Evolutionary conservation across 2,329 filamentous ascomycete species (phyloP).

Genomic region (Orbilia quercus): DNA sequence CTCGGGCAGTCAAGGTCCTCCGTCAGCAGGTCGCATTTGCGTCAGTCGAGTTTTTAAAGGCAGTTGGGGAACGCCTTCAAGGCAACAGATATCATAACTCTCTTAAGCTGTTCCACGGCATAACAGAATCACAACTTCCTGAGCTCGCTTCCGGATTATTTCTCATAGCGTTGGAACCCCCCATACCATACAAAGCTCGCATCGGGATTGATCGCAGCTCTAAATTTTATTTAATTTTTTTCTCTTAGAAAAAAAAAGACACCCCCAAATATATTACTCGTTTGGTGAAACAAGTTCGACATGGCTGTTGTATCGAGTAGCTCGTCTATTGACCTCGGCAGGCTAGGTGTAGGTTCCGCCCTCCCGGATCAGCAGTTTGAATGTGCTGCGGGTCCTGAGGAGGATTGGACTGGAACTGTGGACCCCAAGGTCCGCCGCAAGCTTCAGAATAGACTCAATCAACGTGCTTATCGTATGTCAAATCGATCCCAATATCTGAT

Average conservation of each 20-base stretch:
- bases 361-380: conserved; percentile 54
- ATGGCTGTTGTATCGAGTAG: conserved; percentile 54
- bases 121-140: conserved; percentile 18
- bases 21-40: conserved; percentile 55
- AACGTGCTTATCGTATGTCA: conserved; percentile 56
- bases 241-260: conserved; percentile 14
- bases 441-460: conserved; percentile 59
- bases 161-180: background rate
- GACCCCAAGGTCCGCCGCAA: conserved; percentile 58
- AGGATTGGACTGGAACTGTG: conserved; percentile 60
- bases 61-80: conserved; percentile 45
- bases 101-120: conserved; percentile 16
- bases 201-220: background rate
- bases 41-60: conserved; percentile 50
- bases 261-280: background rate
- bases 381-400: conserved; percentile 55
- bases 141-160: conserved; percentile 17
- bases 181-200: background rate
- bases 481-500: conserved; percentile 6
- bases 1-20: conserved; percentile 34
- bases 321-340: conserved; percentile 46
- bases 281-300: conserved; percentile 25
- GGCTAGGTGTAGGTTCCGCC: conserved; percentile 51
- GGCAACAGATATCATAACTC: conserved; percentile 25
- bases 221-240: too few relatives aligned